A percentile compares a stretch with the other conserved stretches of the same genome.
These are phyloP conservation scores for Tuber melanosporum DNA, from an alignment of 495 filamentous ascomycete species.

Conservation along the genomic window DNA sequence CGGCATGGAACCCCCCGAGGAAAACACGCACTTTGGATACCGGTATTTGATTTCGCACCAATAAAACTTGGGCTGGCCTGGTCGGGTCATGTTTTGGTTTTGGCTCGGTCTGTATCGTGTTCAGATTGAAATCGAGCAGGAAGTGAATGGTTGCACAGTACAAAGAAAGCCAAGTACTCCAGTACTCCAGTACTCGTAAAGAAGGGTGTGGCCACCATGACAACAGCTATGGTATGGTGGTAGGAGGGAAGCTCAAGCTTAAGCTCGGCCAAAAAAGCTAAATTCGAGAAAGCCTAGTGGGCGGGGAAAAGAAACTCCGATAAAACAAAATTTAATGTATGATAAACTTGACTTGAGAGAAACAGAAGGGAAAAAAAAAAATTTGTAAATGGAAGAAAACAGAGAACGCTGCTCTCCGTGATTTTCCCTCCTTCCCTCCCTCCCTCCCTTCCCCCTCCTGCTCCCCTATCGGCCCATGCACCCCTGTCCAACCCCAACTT, in stretches of 20 bases:
- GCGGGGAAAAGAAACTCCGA: constrained; percentile 2
- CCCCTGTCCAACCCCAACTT: not conserved
- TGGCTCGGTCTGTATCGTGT: not conserved
- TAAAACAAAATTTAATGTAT: not conserved
- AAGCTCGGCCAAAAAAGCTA: not conserved
- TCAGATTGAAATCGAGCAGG: not conserved
- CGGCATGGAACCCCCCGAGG: not conserved
- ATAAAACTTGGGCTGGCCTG: not conserved
- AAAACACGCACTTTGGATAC: not conserved
- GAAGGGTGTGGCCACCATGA: not conserved
- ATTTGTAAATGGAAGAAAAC: not conserved
- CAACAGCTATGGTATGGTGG: not conserved
- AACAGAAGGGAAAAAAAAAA: not conserved
- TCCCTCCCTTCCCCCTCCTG: not conserved
- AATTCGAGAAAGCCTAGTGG: constrained; percentile 4
- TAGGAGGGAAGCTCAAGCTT: not conserved
- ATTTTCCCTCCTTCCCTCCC: not conserved
- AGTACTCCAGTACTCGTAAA: too few species aligned
- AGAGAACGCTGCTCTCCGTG: not conserved
- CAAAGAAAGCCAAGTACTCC: constrained; percentile 7
- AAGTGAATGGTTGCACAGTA: constrained; percentile 39
- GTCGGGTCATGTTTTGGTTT: not conserved
- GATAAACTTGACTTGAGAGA: not conserved
- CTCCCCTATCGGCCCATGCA: not conserved
- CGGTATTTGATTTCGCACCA: not conserved